A percentile compares a stretch with the other conserved stretches of the same genome.
Evolutionary conservation across 805 yeast species (phyloP).

Genomic region (Ogataea paradorogensis): DNA sequence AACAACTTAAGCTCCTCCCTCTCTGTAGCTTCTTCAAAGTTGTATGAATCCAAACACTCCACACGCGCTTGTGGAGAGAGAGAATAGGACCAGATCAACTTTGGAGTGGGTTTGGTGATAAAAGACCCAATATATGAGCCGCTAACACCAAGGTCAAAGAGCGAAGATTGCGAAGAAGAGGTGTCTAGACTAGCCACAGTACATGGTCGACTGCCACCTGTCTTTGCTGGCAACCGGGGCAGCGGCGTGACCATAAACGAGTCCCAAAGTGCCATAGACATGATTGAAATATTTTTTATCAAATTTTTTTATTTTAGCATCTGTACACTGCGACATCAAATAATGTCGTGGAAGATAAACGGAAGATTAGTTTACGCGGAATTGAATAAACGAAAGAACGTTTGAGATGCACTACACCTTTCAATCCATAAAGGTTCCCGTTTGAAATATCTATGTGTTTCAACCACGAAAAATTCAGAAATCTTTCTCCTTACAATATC

Average conservation of each 20-base stretch:
- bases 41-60: constrained; percentile 39
- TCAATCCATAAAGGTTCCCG: too few species aligned
- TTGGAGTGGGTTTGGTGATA: constrained; percentile 55
- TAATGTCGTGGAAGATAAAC: not conserved
- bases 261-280: constrained; percentile 21
- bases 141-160: constrained; percentile 50
- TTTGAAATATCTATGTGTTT: too few species aligned
- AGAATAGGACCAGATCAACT: constrained; percentile 52
- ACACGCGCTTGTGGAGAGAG: constrained; percentile 46
- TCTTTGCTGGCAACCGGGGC: constrained; percentile 31
- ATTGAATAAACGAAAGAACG: too few species aligned
- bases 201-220: constrained; percentile 23
- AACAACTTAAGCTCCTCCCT: constrained; percentile 24
- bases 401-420: too few species aligned
- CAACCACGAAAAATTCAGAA: too few species aligned
- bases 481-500: too few species aligned
- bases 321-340: constrained; percentile 8
- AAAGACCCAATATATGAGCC: constrained; percentile 52
- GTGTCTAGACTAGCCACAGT: constrained; percentile 26
- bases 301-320: constrained; percentile 1
- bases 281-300: constrained; percentile 6
- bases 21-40: constrained; percentile 19
- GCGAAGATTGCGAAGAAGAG: constrained; percentile 31
- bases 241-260: constrained; percentile 33
- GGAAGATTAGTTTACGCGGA: too few species aligned